Evolutionary conservation across 371 early-diverging fungal genomes (phyloP).

Genomic region (Lichtheimia corymbifera): DNA sequence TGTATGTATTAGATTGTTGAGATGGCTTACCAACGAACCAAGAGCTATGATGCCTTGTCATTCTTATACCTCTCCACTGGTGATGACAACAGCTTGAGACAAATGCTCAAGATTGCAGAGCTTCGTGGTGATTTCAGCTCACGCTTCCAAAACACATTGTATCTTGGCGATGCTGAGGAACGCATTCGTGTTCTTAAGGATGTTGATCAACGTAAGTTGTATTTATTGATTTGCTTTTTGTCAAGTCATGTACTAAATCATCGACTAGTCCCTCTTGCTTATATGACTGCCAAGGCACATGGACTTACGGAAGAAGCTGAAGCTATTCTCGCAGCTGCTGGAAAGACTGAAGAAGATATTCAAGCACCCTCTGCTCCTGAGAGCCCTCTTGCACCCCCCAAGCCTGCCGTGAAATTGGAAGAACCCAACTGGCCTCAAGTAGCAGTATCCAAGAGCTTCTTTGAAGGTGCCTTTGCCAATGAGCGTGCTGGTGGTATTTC

Average conservation of each 20-base stretch:
- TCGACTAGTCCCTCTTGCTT: conserved; percentile 78
- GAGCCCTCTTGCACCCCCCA: conserved; percentile 58
- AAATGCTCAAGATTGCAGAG: conserved; percentile 91
- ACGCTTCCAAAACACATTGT: conserved; percentile 87
- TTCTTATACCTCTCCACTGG: conserved; percentile 94
- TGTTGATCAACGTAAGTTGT: conserved; percentile 72
- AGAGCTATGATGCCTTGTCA: conserved; percentile 88
- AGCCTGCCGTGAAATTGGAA: conserved; percentile 66
- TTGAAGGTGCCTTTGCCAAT: conserved; percentile 62
- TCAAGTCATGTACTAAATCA: background rate
- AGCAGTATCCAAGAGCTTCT: conserved; percentile 69
- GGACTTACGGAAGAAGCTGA: conserved; percentile 85
- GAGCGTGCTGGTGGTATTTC: conserved; percentile 32
- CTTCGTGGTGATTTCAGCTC: conserved; percentile 81
- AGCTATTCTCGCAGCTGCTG: conserved; percentile 72
- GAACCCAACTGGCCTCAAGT: conserved; percentile 90
- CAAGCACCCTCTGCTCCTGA: conserved; percentile 44
- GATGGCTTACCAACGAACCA: conserved; percentile 84
- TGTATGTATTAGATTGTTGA: conserved; percentile 71
- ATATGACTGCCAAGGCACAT: conserved; percentile 86
- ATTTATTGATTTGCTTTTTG: background rate
- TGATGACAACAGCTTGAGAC: conserved; percentile 81
- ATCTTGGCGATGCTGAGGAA: conserved; percentile 86
- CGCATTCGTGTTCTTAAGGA: conserved; percentile 81
- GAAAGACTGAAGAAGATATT: conserved; percentile 65